Base-by-base conservation (phyloP, 768 basidiomycete genomes). In the Amanita pallidorosea region DNA sequence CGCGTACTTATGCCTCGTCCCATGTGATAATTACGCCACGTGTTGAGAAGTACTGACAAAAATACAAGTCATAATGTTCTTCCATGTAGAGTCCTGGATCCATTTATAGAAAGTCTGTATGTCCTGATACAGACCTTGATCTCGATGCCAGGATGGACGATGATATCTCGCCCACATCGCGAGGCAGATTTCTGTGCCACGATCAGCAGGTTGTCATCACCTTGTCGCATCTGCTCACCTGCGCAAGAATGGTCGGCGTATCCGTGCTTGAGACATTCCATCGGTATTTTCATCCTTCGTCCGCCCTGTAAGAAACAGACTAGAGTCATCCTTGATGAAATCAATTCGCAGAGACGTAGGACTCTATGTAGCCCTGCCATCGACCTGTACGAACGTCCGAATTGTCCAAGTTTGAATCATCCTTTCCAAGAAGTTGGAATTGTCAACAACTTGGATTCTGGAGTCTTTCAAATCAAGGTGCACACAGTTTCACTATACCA, bases 91-190 rank as follows among this genome's bases (percentile, higher is more conserved):
- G n/a, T n/a, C n/a, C n/a, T n/a, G n/a, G n/a, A n/a, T n/a, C n/a
- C n/a, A n/a, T n/a, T n/a, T n/a, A n/a, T n/a, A n/a, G n/a, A 92
- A 12, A 91, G 65, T 31, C 84, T 74, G 63, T 91, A 91, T 7
- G 84, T 88, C 53, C 82, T 74, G 33, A 90, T 74, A 65, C 93
- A 95, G 51, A 96, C 78, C 55, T 85, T 85, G 61, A 89, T 87
- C 64, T 90, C 87, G 15, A 94, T 73, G 3, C 75, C 75, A 29
- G 84, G 83, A 34, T 62, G 71, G 1, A 79, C 72, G 25, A 73
- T 57, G 20, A 78, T 67, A 60, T 56, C 9, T 70, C 66, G 15
- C 66, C 65, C 9, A 69, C 58, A 37, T 62, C 57, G 6, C 58
- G 54, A 48, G 67, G 65, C 52, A 72, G 58, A 56, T 71, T 75